Evolutionary conservation across 495 filamentous ascomycete genomes (phyloP), one percentile per base, ranked within the genome.

Genomic region (Daldinia caldariorum): DNA sequence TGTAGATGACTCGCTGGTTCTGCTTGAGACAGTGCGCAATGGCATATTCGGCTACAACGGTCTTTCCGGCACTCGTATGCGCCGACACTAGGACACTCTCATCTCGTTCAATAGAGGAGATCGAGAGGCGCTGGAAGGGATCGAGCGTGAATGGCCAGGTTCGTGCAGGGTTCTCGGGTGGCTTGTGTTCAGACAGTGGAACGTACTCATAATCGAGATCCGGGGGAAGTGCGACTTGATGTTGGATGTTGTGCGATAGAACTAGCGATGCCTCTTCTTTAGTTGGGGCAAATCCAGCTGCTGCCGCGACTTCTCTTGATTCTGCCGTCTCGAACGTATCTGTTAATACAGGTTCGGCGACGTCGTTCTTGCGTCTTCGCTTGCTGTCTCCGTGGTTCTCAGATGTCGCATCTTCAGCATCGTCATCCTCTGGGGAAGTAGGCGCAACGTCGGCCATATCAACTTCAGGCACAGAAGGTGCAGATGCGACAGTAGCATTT

Each of bases 1-100:
- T 99, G 82, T 99, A 99, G 77, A 99, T 98, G 66, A 99, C 95
- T 76, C 95, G 88, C 82, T 99, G 95, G 81, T 97, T 97, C 78
- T 91, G 89, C 82, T 96, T 94, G 80, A 99, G 87, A 79, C 96
- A 94, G 75, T 99, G 95, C 43, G 95, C 95, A 76, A 99, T 98
- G 13, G 95, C 96, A 76, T 99, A 99, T 77, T 99, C 95, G 63
- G 95, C 95, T 18, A 97, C 93, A 16, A 98, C 95, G 2, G 95
- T 99, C 79, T 99, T 99, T 79, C 95, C 95, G 41, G 95, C 95
- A 87, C 91, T 94, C 20, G 95, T 99, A 80, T 99, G 95, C 20
- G 95, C 95, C 13, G 96, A 98, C 13, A 99, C 95, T 41, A 99
- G 82, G 13, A 99, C 92, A 82, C 94, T 97, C 81, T 99, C 95